Conservation (phyloP, 1,139 yeast species). For the Kodamaea derodonti region DNA sequence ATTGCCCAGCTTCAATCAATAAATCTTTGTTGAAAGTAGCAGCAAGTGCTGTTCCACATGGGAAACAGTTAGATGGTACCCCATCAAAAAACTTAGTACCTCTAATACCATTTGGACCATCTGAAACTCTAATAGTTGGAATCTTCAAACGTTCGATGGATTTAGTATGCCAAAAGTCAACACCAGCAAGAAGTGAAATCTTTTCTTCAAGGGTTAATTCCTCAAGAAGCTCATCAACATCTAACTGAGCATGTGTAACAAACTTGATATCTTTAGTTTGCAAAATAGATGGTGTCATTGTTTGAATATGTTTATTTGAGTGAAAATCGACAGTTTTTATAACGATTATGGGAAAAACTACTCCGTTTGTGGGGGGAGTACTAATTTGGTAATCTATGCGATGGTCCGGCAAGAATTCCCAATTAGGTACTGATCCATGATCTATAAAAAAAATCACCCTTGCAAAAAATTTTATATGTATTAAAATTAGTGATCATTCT, state of each 20-base stretch:
- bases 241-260: constrained; percentile 6
- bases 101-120: constrained; percentile 56
- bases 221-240: constrained; percentile 14
- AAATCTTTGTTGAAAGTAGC: constrained; percentile 26
- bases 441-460: too few relatives aligned
- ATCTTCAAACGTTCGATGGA: constrained; percentile 15
- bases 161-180: constrained; percentile 22
- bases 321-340: background rate
- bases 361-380: background rate
- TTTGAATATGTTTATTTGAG: too few relatives aligned
- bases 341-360: background rate
- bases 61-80: constrained; percentile 50
- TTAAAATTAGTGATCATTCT: too few relatives aligned
- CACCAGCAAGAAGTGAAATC: constrained; percentile 16
- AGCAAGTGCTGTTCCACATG: constrained; percentile 30
- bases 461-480: too few relatives aligned
- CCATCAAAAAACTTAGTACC: constrained; percentile 49
- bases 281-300: background rate
- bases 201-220: constrained; percentile 19
- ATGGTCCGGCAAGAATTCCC: too few relatives aligned
- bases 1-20: constrained; percentile 38
- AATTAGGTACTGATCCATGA: too few relatives aligned
- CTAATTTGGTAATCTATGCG: background rate
- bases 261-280: constrained; percentile 5
- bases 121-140: constrained; percentile 26